phyloP scores from a whole-genome alignment of 2,329 filamentous ascomycete genomes.

The Hirsutella rhossiliensis region DNA sequence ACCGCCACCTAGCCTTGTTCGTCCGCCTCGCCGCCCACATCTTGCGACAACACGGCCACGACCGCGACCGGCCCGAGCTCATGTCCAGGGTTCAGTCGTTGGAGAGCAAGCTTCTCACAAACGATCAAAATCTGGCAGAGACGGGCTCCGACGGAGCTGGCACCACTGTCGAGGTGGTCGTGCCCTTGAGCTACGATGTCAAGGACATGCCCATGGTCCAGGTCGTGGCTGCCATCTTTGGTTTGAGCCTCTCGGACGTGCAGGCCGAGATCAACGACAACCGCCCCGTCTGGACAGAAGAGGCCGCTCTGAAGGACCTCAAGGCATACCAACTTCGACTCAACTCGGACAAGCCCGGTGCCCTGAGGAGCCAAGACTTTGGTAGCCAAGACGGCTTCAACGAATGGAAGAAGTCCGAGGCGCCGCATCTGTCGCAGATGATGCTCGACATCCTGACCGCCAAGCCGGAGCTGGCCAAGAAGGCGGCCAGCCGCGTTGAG shows the following conservation, averaged over 20 bases:
- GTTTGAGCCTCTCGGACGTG: constrained; percentile 62
- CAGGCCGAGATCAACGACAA: constrained; percentile 81
- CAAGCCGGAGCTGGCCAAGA: constrained; percentile 75
- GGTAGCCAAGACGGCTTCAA: constrained; percentile 81
- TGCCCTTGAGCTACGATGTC: constrained; percentile 80
- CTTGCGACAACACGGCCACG: constrained; percentile 73
- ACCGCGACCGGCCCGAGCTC: constrained; percentile 75
- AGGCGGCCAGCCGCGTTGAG: constrained; percentile 46
- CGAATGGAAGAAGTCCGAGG: constrained; percentile 83
- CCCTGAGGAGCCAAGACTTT: constrained; percentile 76
- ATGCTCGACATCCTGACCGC: constrained; percentile 83
- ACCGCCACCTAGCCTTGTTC: constrained; percentile 90
- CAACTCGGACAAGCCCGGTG: constrained; percentile 65
- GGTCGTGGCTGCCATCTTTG: constrained; percentile 77
- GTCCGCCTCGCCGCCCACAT: constrained; percentile 74
- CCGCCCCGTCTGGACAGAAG: constrained; percentile 76
- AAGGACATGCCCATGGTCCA: constrained; percentile 95
- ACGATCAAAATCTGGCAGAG: constrained; percentile 69
- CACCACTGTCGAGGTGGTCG: constrained; percentile 62
- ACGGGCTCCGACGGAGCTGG: constrained; percentile 20
- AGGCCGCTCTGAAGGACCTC: constrained; percentile 78
- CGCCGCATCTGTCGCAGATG: constrained; percentile 78
- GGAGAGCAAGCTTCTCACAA: constrained; percentile 86
- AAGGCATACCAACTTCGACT: constrained; percentile 89
- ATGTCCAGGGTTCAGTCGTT: constrained; percentile 66